A percentile compares a stretch with the other conserved stretches of the same genome.
phyloP scores from a whole-genome alignment of 805 yeast species.

The Torulaspora franciscae region DNA sequence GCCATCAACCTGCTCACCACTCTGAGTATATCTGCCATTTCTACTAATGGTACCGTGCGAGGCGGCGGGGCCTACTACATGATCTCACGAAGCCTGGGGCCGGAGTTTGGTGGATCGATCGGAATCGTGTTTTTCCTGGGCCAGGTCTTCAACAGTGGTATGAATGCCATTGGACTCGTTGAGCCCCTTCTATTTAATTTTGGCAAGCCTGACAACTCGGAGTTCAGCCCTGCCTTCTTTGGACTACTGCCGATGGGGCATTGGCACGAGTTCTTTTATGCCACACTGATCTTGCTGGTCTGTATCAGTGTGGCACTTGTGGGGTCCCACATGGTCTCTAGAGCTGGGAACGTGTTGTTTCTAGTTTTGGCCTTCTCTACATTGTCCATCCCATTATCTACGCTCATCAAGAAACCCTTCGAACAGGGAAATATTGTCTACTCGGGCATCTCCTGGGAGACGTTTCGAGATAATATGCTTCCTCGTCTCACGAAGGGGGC shows the following conservation, averaged over 20 bases:
- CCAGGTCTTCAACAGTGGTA: constrained; percentile 83
- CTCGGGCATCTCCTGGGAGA: constrained; percentile 69
- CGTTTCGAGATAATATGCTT: constrained; percentile 58
- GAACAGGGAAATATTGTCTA: constrained; percentile 48
- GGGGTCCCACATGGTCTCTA: constrained; percentile 77
- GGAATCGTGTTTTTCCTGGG: constrained; percentile 94
- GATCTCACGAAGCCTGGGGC: constrained; percentile 93
- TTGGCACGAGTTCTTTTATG: constrained; percentile 65
- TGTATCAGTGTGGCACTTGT: constrained; percentile 75
- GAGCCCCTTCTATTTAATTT: constrained; percentile 85
- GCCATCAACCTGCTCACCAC: constrained; percentile 80
- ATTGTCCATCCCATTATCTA: constrained; percentile 74
- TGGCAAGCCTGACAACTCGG: constrained; percentile 52
- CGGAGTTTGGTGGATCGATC: constrained; percentile 97
- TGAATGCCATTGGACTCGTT: constrained; percentile 92
- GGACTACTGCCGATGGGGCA: constrained; percentile 63
- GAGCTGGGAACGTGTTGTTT: constrained; percentile 73
- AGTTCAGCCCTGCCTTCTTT: constrained; percentile 36
- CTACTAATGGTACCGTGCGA: constrained; percentile 94
- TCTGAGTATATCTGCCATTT: constrained; percentile 86
- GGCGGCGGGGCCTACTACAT: constrained; percentile 99
- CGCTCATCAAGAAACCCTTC: constrained; percentile 61
- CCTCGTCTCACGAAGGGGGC: constrained; percentile 87
- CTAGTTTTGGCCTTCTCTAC: constrained; percentile 64
- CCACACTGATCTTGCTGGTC: constrained; percentile 59